These are phyloP conservation scores for Penicillium polonicum DNA, from an alignment of 2,329 filamentous ascomycete genomes.

Conservation along the genomic window DNA sequence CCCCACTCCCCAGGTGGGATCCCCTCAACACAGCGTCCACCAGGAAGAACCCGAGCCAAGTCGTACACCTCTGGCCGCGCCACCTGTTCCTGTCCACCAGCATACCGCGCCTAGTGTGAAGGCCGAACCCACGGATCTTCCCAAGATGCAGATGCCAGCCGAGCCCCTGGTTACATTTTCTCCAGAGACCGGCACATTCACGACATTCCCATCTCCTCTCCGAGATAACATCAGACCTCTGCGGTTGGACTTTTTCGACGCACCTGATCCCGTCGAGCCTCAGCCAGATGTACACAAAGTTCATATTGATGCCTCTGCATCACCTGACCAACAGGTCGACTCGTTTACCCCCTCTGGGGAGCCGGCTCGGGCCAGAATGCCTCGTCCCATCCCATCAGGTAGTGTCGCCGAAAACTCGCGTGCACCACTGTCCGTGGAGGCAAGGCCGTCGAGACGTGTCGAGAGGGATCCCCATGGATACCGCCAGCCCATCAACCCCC, in stretches of 20 bases:
- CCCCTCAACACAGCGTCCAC: neutral
- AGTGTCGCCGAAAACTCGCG: neutral
- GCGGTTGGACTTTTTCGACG: slow-evolving; percentile 19
- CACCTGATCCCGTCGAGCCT: slow-evolving; percentile 9
- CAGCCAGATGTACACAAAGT: slow-evolving; percentile 8
- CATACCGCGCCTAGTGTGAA: slow-evolving; percentile 12
- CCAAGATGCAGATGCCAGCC: slow-evolving; percentile 24
- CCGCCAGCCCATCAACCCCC: slow-evolving; percentile 18
- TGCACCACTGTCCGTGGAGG: slow-evolving; percentile 6
- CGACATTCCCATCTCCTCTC: slow-evolving; percentile 39
- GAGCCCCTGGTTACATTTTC: slow-evolving; percentile 45
- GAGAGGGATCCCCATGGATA: slow-evolving; percentile 16
- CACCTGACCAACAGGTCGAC: slow-evolving; percentile 9
- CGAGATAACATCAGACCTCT: slow-evolving; percentile 29
- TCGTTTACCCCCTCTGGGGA: slow-evolving; percentile 19
- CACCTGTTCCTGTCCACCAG: slow-evolving; percentile 14
- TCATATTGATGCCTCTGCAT: slow-evolving; percentile 6
- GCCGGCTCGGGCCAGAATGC: slow-evolving; percentile 5
- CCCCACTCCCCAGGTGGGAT: neutral
- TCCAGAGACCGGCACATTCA: slow-evolving; percentile 46
- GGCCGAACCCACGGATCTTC: slow-evolving; percentile 19
- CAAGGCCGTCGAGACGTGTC: slow-evolving; percentile 11
- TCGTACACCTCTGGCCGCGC: slow-evolving; percentile 20
- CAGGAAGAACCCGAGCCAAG: slow-evolving; percentile 15
- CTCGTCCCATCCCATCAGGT: slow-evolving; percentile 2